Conservation (phyloP, 2,329 filamentous ascomycete species). For the Ophiosphaerella herpotricha region DNA sequence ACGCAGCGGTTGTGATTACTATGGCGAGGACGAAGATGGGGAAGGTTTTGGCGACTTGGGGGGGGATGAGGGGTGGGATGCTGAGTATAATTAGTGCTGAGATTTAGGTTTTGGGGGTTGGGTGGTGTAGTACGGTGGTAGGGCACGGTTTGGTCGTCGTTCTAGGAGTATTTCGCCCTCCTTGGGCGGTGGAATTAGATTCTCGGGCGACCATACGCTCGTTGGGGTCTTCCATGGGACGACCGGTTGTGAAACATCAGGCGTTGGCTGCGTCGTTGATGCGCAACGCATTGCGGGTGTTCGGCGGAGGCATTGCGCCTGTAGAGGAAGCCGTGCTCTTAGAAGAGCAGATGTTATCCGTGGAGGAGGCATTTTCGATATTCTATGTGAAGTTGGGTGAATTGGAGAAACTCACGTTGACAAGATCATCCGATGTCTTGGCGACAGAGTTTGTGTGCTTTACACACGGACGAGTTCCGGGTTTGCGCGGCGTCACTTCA, state of each 20-base stretch:
- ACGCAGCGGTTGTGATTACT: slow-evolving; percentile 73
- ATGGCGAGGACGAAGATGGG: slow-evolving; percentile 80
- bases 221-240: slow-evolving; percentile 46
- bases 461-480: slow-evolving; percentile 15
- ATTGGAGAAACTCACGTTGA: slow-evolving; percentile 7
- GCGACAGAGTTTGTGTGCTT: slow-evolving; percentile 29
- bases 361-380: slow-evolving; percentile 33
- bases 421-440: slow-evolving; percentile 24
- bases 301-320: slow-evolving; percentile 29
- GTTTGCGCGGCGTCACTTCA: background rate
- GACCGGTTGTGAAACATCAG: slow-evolving; percentile 27
- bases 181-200: slow-evolving; percentile 41
- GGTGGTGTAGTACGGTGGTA: slow-evolving; percentile 36
- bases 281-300: slow-evolving; percentile 24
- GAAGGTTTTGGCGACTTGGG: slow-evolving; percentile 61
- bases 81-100: slow-evolving; percentile 15
- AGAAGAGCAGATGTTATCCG: slow-evolving; percentile 27
- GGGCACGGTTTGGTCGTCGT: slow-evolving; percentile 38
- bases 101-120: slow-evolving; percentile 1
- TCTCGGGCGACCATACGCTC: slow-evolving; percentile 45
- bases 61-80: slow-evolving; percentile 41
- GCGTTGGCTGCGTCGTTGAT: slow-evolving; percentile 21
- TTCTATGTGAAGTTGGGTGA: slow-evolving; percentile 9
- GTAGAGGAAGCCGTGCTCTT: slow-evolving; percentile 26
- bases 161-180: slow-evolving; percentile 43